Conservation (phyloP, 768 basidiomycete genomes). For the Rhodosporidiobolus odoratus region DNA sequence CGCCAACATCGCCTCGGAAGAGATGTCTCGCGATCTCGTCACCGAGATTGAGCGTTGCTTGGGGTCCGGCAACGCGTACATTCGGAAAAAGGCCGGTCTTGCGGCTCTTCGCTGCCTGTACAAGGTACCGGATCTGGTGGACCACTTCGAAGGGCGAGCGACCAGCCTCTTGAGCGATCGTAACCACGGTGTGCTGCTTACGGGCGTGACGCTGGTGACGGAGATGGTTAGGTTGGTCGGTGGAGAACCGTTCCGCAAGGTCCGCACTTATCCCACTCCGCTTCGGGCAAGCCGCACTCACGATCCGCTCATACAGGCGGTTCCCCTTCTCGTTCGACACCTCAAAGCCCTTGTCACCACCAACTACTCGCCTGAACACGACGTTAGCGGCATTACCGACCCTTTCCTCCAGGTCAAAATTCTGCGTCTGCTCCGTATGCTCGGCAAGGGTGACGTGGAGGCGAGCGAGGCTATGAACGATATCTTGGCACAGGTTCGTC, state of each 20-base stretch:
- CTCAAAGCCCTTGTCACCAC: constrained; percentile 91
- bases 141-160: constrained; percentile 82
- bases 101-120: constrained; percentile 91
- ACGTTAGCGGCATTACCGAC: constrained; percentile 98
- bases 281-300: neutral
- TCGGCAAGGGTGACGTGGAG: constrained; percentile 74
- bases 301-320: constrained; percentile 57
- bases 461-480: constrained; percentile 98
- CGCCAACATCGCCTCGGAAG: constrained; percentile 97
- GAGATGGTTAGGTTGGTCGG: constrained; percentile 86
- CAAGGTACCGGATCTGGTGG: constrained; percentile 89
- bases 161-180: constrained; percentile 89
- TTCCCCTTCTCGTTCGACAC: constrained; percentile 86
- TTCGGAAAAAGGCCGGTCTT: constrained; percentile 96
- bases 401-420: constrained; percentile 91
- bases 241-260: constrained; percentile 81
- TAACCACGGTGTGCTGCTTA: constrained; percentile 90
- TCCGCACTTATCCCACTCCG: constrained; percentile 46
- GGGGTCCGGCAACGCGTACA: constrained; percentile 96
- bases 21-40: constrained; percentile 96
- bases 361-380: constrained; percentile 96
- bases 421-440: constrained; percentile 75
- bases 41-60: constrained; percentile 97
- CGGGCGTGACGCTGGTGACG: constrained; percentile 87
- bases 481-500: constrained; percentile 79